Base-by-base conservation (phyloP, 345 rosid genomes). In the Boechera divaricarpa region DNA sequence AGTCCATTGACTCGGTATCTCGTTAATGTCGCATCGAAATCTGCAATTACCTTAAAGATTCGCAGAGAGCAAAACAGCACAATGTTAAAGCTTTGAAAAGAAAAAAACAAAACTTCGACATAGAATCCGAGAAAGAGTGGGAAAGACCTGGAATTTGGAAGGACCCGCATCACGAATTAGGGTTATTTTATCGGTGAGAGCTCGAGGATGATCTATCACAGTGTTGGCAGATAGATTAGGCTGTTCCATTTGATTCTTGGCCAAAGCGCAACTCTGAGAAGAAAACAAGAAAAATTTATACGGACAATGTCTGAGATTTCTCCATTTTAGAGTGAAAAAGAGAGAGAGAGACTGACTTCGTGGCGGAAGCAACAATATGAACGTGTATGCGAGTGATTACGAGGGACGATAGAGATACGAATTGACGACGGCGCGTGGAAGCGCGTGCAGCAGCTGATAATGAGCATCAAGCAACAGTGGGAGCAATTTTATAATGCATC, bases 1-100 rank as follows among this genome's bases (percentile, higher is more conserved):
- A 56, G 4, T 16, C 94, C 97, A 82, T 88, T 86, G 56, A 89
- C 83, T 74, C 80, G 26, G 67, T 81, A 93, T 42, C 72, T 82
- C 41, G 98, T 93, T 69, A 93, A 76, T 32, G 98, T 93, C 2
- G 85, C 92, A 82, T 93, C 97, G 56, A 91, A 93, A 85, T 93
- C 97, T 16, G 95, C 95, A 77, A 93, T 89, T 13, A 76, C 79
- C 79, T 76, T 29, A 11, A 28, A 16, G 10, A 54, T 47, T 47
- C 54, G 10, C 31, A 74, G 64, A 73, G 18, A 74, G 1, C 29
- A 31, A 29, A 15, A 67, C 67, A 67, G n/a, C 3, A 60, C 7
- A 69, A 53, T 28, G 11, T 31, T 7, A 5, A 41, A 75, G 24
- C 51, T 42, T 66, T 66, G 13, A 42, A 28, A 28, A 28, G 9